Evolutionary conservation across 2,329 filamentous ascomycete genomes (phyloP), one percentile per base, ranked within the genome.

Genomic region (Aspergillus versicolor): DNA sequence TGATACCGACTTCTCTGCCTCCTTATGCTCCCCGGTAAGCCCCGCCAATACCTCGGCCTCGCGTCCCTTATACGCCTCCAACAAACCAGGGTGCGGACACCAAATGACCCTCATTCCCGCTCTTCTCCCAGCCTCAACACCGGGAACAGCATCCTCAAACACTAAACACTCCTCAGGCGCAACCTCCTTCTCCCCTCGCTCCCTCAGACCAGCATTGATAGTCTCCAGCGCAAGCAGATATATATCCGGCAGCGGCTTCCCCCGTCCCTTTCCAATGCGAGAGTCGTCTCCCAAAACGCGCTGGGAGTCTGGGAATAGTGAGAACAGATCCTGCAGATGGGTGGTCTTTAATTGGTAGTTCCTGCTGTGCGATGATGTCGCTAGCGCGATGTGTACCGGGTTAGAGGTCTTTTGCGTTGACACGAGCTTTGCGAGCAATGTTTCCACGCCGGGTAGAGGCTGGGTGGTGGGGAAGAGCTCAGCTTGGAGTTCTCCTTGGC

Each of bases 101-200:
- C 94, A 99, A 1, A 96, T 81, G 12, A 95, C 92, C 63, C 93
- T 86, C 93, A 97, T 97, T 0, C 93, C 93, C 0, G 94, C 94
- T 63, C 94, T 85, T 52, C 94, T 81, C 4, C 92, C 94, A 2
- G 91, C 86, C 76, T 99, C 94, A 3, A 97, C 91, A 4, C 94
- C 94, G 0, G 92, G 91, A 1, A 97, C 92, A 45, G 88, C 91
- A 74, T 99, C 94, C 76, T 99, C 94, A 67, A 99, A 97, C 0
- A 97, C 94, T 15, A 99, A 81, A 71, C 94, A 97, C 75, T 97
- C 93, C 64, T 90, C 89, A 0, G 92, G 91, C 53, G 71, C 80
- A 61, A 99, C 88, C 52, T 81, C 80, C 58, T 83, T 77, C 62
- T 82, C 77, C 51, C 88, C 86, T 40, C 67, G 64, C 0, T 80